Conservation (phyloP, 805 yeast species). For the Priceomyces fermenticarens region DNA sequence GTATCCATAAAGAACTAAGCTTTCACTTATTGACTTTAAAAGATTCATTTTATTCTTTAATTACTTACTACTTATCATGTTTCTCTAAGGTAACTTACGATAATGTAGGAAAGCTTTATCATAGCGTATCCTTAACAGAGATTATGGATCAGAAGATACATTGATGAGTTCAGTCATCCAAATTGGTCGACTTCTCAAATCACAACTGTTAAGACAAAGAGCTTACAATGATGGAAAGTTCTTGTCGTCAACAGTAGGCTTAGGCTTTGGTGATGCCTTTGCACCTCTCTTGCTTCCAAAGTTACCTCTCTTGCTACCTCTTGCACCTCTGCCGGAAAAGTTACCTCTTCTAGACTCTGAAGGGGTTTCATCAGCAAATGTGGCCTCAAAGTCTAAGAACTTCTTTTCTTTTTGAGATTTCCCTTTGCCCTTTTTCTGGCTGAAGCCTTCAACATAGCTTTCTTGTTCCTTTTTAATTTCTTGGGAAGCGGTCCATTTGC, state of each 20-base stretch:
- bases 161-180: no score
- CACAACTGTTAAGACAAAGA: no score
- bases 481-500: conserved; percentile 49
- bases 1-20: no score
- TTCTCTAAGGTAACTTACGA: no score
- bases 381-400: conserved; percentile 69
- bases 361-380: conserved; percentile 55
- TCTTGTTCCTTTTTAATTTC: conserved; percentile 64
- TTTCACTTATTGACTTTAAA: no score
- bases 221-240: conserved; percentile 68
- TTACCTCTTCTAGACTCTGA: conserved; percentile 25
- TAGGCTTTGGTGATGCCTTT: conserved; percentile 29
- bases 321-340: conserved; percentile 28
- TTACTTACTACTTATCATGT: no score
- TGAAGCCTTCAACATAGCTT: conserved; percentile 56
- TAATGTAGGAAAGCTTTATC: no score
- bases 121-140: no score
- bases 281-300: conserved; percentile 26
- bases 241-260: conserved; percentile 50
- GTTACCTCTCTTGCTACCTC: conserved; percentile 22
- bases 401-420: conserved; percentile 83
- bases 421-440: conserved; percentile 62
- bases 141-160: no score
- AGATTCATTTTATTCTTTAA: no score
- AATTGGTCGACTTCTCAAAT: no score